Percentiles rank a stretch among this genome's conserved stretches.
These are phyloP conservation scores for Sodiomyces alkalinus DNA, from an alignment of 2,329 filamentous ascomycete genomes.

Conservation along the genomic window DNA sequence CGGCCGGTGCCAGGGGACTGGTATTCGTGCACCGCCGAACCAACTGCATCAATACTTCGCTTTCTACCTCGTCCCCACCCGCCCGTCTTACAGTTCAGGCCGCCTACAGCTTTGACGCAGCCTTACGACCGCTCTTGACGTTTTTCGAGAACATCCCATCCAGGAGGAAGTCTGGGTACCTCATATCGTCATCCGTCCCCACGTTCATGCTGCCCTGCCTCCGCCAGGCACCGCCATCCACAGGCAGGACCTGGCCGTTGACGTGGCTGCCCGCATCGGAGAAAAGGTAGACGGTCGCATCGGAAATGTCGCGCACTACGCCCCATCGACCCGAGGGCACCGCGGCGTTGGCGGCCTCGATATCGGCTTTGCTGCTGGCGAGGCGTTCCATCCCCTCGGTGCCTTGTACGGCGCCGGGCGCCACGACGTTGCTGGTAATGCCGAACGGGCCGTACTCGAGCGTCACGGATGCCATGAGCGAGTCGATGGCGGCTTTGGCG, in stretches of 20 bases:
- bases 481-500: slow-evolving; percentile 83
- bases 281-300: slow-evolving; percentile 82
- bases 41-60: too few relatives aligned
- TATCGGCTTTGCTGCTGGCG: slow-evolving; percentile 22
- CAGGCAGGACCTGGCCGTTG: slow-evolving; percentile 68
- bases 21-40: too few relatives aligned
- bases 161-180: slow-evolving; percentile 36
- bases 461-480: slow-evolving; percentile 62
- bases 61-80: too few relatives aligned
- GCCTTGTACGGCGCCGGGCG: slow-evolving; percentile 70
- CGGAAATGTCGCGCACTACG: slow-evolving; percentile 72
- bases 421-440: slow-evolving; percentile 75
- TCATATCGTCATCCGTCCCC: slow-evolving; percentile 30
- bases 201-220: slow-evolving; percentile 29
- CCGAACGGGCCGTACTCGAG: slow-evolving; percentile 85
- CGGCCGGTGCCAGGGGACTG: too few relatives aligned
- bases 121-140: slow-evolving; percentile 18
- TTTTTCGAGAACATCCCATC: slow-evolving; percentile 18
- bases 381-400: slow-evolving; percentile 69
- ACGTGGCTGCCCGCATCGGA: slow-evolving; percentile 76
- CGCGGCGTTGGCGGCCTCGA: slow-evolving; percentile 18
- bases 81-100: background rate
- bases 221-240: slow-evolving; percentile 47
- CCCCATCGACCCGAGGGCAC: slow-evolving; percentile 69
- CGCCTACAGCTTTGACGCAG: slow-evolving; percentile 22